phyloP scores from a whole-genome alignment of 768 basidiomycete genomes.

The Tylopilus balloui region DNA sequence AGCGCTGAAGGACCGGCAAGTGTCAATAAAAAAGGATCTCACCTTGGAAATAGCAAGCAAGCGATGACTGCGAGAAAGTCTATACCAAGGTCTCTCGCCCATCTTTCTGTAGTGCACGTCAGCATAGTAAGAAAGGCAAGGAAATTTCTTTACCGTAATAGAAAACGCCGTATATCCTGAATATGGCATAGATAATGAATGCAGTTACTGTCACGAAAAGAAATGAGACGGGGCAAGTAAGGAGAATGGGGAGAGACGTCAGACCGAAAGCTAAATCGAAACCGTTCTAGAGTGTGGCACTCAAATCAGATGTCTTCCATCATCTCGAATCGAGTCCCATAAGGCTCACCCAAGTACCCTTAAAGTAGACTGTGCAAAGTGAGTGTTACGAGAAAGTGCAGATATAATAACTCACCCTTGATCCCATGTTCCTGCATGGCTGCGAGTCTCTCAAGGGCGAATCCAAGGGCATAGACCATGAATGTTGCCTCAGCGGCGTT shows the following conservation, averaged over 20 bases:
- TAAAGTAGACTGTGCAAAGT: constrained; percentile 61
- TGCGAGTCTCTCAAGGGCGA: constrained; percentile 87
- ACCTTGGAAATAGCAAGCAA: constrained; percentile 87
- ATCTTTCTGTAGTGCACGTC: constrained; percentile 39
- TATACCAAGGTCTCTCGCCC: constrained; percentile 68
- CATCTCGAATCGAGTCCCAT: constrained; percentile 7
- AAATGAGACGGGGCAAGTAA: background rate
- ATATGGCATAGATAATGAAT: constrained; percentile 68
- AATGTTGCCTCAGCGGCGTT: constrained; percentile 69
- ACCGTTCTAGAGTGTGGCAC: constrained; percentile 56
- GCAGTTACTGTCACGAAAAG: constrained; percentile 54
- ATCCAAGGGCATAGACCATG: constrained; percentile 76
- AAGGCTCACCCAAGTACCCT: constrained; percentile 68
- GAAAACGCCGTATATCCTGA: constrained; percentile 72
- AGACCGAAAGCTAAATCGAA: constrained; percentile 90
- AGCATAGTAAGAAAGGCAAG: background rate
- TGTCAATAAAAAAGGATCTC: constrained; percentile 2
- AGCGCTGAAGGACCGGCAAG: background rate
- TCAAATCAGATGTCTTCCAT: constrained; percentile 16
- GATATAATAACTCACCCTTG: constrained; percentile 47
- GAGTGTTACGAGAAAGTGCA: background rate
- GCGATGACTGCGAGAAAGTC: constrained; percentile 88
- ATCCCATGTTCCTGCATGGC: constrained; percentile 96
- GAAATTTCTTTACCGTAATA: constrained; percentile 45
- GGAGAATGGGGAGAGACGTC: background rate